Evolutionary conservation across 495 filamentous ascomycete genomes (phyloP), one percentile per base, ranked within the genome.

Genomic region (Podospora appendiculata): DNA sequence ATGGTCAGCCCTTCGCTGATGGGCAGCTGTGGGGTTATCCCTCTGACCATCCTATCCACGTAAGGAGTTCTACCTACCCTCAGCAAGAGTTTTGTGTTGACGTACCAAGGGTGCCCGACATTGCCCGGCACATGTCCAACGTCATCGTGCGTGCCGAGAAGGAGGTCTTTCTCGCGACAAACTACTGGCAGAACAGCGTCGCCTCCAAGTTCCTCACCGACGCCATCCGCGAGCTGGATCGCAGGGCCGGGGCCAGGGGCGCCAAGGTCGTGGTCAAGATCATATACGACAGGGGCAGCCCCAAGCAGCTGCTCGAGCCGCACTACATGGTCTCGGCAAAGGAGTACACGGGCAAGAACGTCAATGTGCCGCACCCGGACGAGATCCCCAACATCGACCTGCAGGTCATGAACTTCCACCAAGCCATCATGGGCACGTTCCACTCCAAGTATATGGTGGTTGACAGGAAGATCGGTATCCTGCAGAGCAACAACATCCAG

Each of bases 381-480:
- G 83, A 89, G 46, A 83, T 89, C 6, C 86, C 86, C 0, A 76
- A 87, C 55, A 64, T 89, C 32, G 83, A 89, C 59, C 63, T 91
- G 45, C 71, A 87, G 59, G 85, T 89, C 11, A 76, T 88, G 48
- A 90, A 88, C 60, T 89, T 78, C 60, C 87, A 91, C 55, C 75
- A 75, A n/a, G 81, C 84, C 0, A 60, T 85, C 0, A 66, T 91
- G 43, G 87, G 87, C 3, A 91, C 87, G 0, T 86, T 89, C 40
- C 87, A 91, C 64, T 71, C 81, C 48, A 91, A 91, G 56, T 89
- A 85, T 60, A 83, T 87, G 72, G 73, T 90, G 14, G 79, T 91
- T 8, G 87, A 91, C 61, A 75, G 87, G 3, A 77, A 77, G 55
- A 72, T 84, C 35, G 87, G 79, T 2, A 66, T 87, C 1, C 54